phyloP scores from a whole-genome alignment of 495 filamentous ascomycete genomes.

The Podospora comata region DNA sequence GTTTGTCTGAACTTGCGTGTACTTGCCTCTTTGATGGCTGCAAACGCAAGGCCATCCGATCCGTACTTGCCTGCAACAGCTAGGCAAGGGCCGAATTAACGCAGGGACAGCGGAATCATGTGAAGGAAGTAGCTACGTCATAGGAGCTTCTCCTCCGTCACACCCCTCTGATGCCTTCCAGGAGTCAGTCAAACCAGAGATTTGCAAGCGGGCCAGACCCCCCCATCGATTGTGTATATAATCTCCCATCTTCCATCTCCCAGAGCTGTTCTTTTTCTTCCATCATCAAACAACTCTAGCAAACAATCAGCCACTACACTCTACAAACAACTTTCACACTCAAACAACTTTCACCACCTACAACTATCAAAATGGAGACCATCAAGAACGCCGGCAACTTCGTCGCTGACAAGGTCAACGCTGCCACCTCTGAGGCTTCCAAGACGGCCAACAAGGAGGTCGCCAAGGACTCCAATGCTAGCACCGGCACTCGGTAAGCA shows the following conservation, averaged over 20 bases:
- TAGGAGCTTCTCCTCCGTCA: constrained; percentile 4
- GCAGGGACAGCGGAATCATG: not conserved
- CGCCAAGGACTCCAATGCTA: constrained; percentile 56
- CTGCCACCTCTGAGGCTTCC: constrained; percentile 45
- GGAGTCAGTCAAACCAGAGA: not conserved
- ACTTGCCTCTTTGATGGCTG: constrained; percentile 2
- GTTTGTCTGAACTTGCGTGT: not conserved
- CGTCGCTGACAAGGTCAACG: constrained; percentile 58
- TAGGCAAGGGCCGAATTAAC: not conserved
- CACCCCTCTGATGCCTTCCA: constrained; percentile 15
- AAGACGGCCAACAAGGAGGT: constrained; percentile 67
- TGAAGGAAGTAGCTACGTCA: constrained; percentile 4
- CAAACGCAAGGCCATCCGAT: constrained; percentile 1
- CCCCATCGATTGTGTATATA: constrained; percentile 26
- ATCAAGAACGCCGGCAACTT: constrained; percentile 60
- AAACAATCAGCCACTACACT: constrained; percentile 17
- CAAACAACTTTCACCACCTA: constrained; percentile 26
- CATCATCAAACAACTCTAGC: constrained; percentile 27
- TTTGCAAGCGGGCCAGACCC: constrained; percentile 3
- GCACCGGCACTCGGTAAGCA: constrained; percentile 50
- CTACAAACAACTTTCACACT: constrained; percentile 29
- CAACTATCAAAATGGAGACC: constrained; percentile 53
- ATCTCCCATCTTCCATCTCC: constrained; percentile 19
- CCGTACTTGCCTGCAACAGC: constrained; percentile 3
- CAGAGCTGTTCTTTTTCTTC: constrained; percentile 14